A percentile compares a stretch with the other conserved stretches of the same genome.
Evolutionary conservation across 352 stramenopile species (phyloP).

Genomic region (Globisporangium takayamanum): DNA sequence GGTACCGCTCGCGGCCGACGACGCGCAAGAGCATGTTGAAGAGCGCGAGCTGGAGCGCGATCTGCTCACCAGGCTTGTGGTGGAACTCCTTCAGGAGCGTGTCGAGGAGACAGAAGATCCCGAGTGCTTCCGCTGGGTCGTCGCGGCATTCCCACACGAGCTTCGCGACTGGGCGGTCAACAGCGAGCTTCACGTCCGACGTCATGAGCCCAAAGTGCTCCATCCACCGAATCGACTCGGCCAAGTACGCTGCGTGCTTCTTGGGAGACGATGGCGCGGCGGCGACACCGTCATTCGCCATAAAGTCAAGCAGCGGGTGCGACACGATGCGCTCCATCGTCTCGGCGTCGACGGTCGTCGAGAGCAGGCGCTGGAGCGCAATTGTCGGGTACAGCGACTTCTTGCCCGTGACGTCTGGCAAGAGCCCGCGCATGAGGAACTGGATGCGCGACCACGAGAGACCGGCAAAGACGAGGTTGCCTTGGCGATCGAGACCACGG

Average conservation of each 20-base stretch:
- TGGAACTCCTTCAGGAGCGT: constrained; percentile 79
- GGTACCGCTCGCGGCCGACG: constrained; percentile 70
- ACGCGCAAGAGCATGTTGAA: constrained; percentile 87
- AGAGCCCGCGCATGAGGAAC: constrained; percentile 94
- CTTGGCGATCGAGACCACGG: constrained; percentile 96
- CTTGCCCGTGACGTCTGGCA: constrained; percentile 92
- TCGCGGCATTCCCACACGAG: constrained; percentile 84
- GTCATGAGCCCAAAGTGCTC: constrained; percentile 80
- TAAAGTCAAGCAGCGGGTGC: constrained; percentile 80
- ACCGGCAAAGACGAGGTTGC: constrained; percentile 95
- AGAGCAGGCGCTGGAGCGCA: constrained; percentile 88
- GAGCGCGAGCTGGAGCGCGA: constrained; percentile 68
- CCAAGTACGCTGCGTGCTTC: constrained; percentile 73
- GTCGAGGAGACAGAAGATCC: constrained; percentile 79
- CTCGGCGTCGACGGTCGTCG: constrained; percentile 85
- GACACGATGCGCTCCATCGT: constrained; percentile 86
- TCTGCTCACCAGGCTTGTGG: constrained; percentile 80
- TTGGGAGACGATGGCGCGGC: constrained; percentile 16
- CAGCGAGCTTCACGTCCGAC: constrained; percentile 58
- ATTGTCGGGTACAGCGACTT: constrained; percentile 92
- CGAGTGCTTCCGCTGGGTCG: constrained; percentile 64
- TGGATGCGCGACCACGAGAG: constrained; percentile 94
- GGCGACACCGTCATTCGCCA: constrained; percentile 23
- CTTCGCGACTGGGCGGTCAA: constrained; percentile 72
- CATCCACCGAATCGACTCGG: constrained; percentile 89